Evolutionary conservation across 164 flowering plant species (phyloP), one percentile per base, ranked within the genome.

Genomic region (Vitis cinerea): DNA sequence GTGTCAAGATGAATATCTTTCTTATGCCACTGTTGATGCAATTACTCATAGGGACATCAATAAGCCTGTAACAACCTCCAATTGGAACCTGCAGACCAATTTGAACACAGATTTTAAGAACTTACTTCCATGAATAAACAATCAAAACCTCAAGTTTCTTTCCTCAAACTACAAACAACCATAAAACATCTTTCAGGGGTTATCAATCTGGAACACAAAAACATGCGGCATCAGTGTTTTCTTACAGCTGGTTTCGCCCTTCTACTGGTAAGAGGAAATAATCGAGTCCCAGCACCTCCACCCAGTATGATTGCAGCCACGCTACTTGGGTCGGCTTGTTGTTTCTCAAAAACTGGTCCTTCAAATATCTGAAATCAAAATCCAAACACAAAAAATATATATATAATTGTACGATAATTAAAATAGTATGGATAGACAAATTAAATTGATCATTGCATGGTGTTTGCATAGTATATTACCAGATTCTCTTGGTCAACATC

Each of bases 201-300:
- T 12, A 57, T 61, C 59, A 12, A 61, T 3, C 50, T 61, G 9
- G 9, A 61, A 10, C 49, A 44, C 44, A 15, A 37, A 57, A 17
- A 29, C 15, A 50, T 50, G 49, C 11, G 29, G 12, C 14, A 17
- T 17, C 65, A 50, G 50, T n/a, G 60, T 23, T 19, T 52, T 57
- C 85, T 82, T 86, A 92, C 97, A 49, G 97, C 97, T 2, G 97
- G 97, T 69, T 92, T 92, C 16, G 97, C 90, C 79, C 97, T 83
- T 76, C 68, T 79, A 79, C 89, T 82, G 9, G 97, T 92, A 54
- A 92, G 93, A 72, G 97, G 97, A 75, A 90, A 88, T 19, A 92
- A 83, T 17, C 95, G 91, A 74, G 97, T 92, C 48, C 97, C 97
- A 10, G 95, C 97, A n/a, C 97, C 97, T 52, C 97, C 97, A 68